Evolutionary conservation across 2,329 filamentous ascomycete genomes (phyloP), one percentile per base, ranked within the genome.

Genomic region (Colletotrichum tamarilloi): DNA sequence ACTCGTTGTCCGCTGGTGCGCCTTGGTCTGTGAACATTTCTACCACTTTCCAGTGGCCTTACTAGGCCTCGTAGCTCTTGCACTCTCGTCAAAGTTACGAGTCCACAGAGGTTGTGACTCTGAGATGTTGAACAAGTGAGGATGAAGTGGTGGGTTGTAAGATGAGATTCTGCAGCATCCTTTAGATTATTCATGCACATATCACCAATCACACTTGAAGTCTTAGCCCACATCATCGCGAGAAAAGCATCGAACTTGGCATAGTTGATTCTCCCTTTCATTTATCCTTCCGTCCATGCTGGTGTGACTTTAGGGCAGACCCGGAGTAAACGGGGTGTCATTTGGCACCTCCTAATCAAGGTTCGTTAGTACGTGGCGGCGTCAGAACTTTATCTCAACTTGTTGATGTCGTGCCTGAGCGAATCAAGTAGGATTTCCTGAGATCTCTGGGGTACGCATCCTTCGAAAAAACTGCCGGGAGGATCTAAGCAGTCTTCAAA

Each of bases 1-100:
- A 89, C 26, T 67, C 63, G 19, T 24, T 72, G 32, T 56, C 64
- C 3, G 57, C 32, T 19, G 59, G 64, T 5, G 59, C 52, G n/a
- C 32, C 56, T 9, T 72, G 62, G 62, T 59, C 68, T 24, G 56
- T 70, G 9, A 70, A 70, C 19, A 70, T 70, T 30, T 70, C 68
- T 1, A 60, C 42, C 5, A 53, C 42, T 6, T 70, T 70, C 32
- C 28, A 59, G 42, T 70, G 63, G 62, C 68, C 68, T 24, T 70
- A 60, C 19, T 70, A 60, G 35, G 52, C 19, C 19, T 11, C 19
- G 7, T 19, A 11, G 9, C 42, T 49, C 7, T 49, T 49, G 7
- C 19, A 49, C 42, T 49, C 19, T 19, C 38, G 7, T 19, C 38
- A 42, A 42, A 19, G 14, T 7, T 42, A 19, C 16, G 32, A 5